A percentile compares a stretch with the other conserved stretches of the same genome.
Evolutionary conservation across 73 alveolate species (phyloP).

Genomic region (Paramecium octaurelia): DNA sequence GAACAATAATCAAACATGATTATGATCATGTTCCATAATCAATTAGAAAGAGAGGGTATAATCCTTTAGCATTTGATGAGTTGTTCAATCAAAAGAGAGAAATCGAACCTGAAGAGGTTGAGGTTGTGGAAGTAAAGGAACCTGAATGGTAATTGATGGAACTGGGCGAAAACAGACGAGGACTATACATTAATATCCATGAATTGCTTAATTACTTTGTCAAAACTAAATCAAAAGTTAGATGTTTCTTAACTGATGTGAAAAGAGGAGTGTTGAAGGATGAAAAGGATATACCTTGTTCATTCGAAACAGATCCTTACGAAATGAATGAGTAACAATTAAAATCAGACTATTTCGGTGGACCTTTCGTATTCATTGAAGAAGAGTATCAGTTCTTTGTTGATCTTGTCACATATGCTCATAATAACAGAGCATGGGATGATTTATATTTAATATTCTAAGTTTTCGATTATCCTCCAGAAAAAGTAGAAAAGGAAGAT

Average conservation of each 20-base stretch:
- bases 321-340: not conserved
- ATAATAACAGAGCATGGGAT: slow-evolving; percentile 60
- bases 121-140: slow-evolving; percentile 40
- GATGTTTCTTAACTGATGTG: slow-evolving; percentile 48
- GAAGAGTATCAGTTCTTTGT: slow-evolving; percentile 64
- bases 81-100: slow-evolving; percentile 54
- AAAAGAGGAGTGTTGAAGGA: slow-evolving; percentile 60
- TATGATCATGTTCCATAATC: slow-evolving; percentile 6
- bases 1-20: slow-evolving; percentile 50
- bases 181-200: slow-evolving; percentile 46
- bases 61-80: slow-evolving; percentile 50
- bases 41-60: slow-evolving; percentile 33
- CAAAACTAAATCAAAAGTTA: slow-evolving; percentile 52
- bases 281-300: slow-evolving; percentile 49
- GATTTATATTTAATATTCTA: slow-evolving; percentile 49
- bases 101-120: slow-evolving; percentile 42
- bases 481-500: slow-evolving; percentile 20
- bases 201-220: slow-evolving; percentile 44
- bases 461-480: slow-evolving; percentile 51
- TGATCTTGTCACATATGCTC: slow-evolving; percentile 60
- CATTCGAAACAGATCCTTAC: slow-evolving; percentile 63
- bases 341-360: slow-evolving; percentile 38
- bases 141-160: slow-evolving; percentile 47
- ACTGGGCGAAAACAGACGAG: slow-evolving; percentile 2
- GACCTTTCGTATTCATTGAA: slow-evolving; percentile 49